Evolutionary conservation across 495 filamentous ascomycete genomes (phyloP).

Genomic region (Immersiella caudata): DNA sequence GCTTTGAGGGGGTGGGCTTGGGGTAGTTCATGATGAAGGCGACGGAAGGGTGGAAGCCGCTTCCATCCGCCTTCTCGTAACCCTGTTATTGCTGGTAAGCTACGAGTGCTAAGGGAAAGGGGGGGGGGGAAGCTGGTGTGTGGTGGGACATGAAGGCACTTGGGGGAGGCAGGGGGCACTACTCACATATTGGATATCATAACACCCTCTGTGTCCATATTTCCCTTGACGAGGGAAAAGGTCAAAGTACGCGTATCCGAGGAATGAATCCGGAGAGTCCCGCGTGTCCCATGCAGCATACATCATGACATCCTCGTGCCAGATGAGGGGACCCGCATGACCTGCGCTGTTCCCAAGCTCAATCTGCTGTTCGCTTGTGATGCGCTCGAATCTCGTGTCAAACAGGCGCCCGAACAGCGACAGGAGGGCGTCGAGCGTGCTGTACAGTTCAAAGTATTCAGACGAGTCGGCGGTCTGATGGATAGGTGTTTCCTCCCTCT

Average conservation of each 20-base stretch:
- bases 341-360: constrained; percentile 7
- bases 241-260: constrained; percentile 9
- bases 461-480: not conserved
- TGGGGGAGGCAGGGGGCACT: not conserved
- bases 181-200: constrained; percentile 1
- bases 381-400: not conserved
- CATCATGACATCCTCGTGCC: constrained; percentile 12
- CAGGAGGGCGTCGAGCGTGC: not conserved
- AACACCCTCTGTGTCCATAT: not conserved
- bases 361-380: not conserved
- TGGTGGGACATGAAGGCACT: too few relatives aligned
- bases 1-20: not conserved
- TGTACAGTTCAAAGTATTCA: constrained; percentile 13
- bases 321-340: not conserved
- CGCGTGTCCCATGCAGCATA: constrained; percentile 5
- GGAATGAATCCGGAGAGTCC: not conserved
- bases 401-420: constrained; percentile 2
- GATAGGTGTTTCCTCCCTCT: not conserved
- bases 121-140: too few relatives aligned
- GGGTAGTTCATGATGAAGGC: constrained; percentile 10
- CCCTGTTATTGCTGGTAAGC: constrained; percentile 10
- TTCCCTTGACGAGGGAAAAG: constrained; percentile 14
- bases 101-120: not conserved
- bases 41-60: not conserved
- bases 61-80: not conserved